These are phyloP conservation scores for Rhynchospora pubera DNA, from an alignment of 176 grass and related monocot genomes.

Conservation along the genomic window DNA sequence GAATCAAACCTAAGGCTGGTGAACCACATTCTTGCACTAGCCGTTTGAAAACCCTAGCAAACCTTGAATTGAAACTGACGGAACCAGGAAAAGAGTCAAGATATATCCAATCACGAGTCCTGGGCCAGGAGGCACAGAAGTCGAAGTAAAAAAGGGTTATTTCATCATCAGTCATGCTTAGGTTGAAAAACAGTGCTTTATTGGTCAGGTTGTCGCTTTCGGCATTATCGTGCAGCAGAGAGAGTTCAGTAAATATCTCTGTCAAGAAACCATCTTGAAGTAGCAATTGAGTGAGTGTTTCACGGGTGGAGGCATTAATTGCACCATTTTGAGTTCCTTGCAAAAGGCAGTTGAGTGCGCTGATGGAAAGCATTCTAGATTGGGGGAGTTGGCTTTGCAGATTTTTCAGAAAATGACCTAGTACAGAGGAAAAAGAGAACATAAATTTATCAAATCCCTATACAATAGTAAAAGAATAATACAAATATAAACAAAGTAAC, in stretches of 20 bases:
- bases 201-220: not conserved
- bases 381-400: conserved; percentile 17
- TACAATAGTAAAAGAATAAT: not conserved
- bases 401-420: conserved; percentile 23
- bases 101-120: conserved; percentile 9
- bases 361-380: conserved; percentile 20
- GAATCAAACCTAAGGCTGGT: conserved; percentile 52
- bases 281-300: conserved; percentile 17
- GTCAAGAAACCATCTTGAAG: not conserved
- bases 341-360: conserved; percentile 17
- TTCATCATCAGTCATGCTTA: conserved; percentile 11
- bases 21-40: conserved; percentile 80
- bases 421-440: not conserved
- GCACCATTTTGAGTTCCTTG: conserved; percentile 8
- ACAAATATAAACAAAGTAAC: not conserved
- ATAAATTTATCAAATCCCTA: not conserved
- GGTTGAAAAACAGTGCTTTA: conserved; percentile 4
- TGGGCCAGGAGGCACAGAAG: conserved; percentile 14
- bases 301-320: conserved; percentile 4
- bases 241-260: conserved; percentile 9
- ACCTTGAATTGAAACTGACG: conserved; percentile 65
- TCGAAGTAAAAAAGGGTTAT: conserved; percentile 15
- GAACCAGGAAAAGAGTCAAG: conserved; percentile 10
- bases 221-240: conserved; percentile 2
- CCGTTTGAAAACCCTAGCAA: conserved; percentile 90